phyloP scores from a whole-genome alignment of 192 early-diverging fungal genomes.

The Podila epicladia region DNA sequence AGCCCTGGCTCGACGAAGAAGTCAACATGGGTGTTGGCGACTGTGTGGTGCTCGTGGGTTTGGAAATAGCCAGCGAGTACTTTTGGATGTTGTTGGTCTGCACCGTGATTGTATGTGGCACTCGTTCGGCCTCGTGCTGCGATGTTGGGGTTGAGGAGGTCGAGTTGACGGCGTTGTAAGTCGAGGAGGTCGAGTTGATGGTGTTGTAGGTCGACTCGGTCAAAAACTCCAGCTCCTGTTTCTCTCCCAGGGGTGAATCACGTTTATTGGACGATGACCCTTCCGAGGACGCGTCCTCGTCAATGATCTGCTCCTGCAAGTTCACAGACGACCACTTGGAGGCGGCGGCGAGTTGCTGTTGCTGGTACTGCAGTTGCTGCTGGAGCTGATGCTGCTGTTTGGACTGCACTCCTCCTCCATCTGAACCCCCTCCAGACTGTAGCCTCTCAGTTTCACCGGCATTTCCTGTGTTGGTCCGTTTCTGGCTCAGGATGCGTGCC shows the following conservation, averaged over 20 bases:
- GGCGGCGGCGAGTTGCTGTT: neutral
- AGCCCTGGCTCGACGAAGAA: slow-evolving; percentile 31
- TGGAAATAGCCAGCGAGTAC: slow-evolving; percentile 38
- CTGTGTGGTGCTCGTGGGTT: slow-evolving; percentile 13
- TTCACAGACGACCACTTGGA: slow-evolving; percentile 16
- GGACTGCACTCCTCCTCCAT: neutral
- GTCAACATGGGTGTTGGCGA: slow-evolving; percentile 23
- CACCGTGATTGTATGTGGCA: slow-evolving; percentile 37
- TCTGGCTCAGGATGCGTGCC: slow-evolving; percentile 43
- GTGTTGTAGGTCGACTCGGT: neutral
- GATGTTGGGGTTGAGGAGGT: slow-evolving; percentile 3
- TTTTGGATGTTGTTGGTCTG: slow-evolving; percentile 34
- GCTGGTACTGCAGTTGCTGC: neutral
- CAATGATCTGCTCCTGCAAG: slow-evolving; percentile 39
- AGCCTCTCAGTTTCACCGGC: slow-evolving; percentile 23
- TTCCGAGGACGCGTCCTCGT: slow-evolving; percentile 42
- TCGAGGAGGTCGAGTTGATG: neutral
- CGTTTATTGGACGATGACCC: slow-evolving; percentile 18
- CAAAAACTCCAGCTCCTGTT: slow-evolving; percentile 18
- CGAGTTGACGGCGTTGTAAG: neutral
- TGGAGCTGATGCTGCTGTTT: slow-evolving; percentile 11
- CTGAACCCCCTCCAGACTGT: neutral
- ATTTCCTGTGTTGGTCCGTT: slow-evolving; percentile 16
- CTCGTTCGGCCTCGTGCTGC: slow-evolving; percentile 18
- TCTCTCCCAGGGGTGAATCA: slow-evolving; percentile 12